Conservation (phyloP, 2,329 filamentous ascomycete genomes). For the Dactylella cylindrospora region DNA sequence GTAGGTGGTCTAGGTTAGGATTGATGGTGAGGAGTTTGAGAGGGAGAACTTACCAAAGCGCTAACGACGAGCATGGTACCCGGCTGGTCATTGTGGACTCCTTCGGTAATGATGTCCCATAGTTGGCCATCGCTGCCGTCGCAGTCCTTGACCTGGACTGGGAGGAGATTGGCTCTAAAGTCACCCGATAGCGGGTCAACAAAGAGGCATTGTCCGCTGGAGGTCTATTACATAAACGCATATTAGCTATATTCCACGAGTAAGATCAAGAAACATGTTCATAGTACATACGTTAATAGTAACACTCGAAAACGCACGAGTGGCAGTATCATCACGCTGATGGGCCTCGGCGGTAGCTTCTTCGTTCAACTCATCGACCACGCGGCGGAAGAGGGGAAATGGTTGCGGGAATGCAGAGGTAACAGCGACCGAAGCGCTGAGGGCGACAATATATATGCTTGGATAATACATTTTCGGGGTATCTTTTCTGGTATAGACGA, state of each 20-base stretch:
- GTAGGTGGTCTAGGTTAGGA: background rate
- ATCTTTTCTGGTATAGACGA: slow-evolving; percentile 9
- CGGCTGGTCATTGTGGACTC: slow-evolving; percentile 58
- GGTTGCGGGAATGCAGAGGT: slow-evolving; percentile 19
- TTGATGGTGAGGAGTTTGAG: background rate
- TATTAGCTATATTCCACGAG: background rate
- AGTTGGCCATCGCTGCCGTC: slow-evolving; percentile 56
- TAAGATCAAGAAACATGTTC: background rate
- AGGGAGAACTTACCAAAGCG: slow-evolving; percentile 53
- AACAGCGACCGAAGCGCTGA: slow-evolving; percentile 17
- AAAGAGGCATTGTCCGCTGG: slow-evolving; percentile 59
- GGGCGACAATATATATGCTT: slow-evolving; percentile 19
- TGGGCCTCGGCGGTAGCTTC: slow-evolving; percentile 58
- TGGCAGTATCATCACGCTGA: slow-evolving; percentile 56
- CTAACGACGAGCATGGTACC: slow-evolving; percentile 60
- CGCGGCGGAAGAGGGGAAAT: slow-evolving; percentile 49
- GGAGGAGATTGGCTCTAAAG: slow-evolving; percentile 60
- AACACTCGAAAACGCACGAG: slow-evolving; percentile 55
- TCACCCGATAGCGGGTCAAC: slow-evolving; percentile 59
- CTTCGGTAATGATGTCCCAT: slow-evolving; percentile 59
- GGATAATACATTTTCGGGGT: slow-evolving; percentile 38
- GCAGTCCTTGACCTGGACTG: slow-evolving; percentile 56
- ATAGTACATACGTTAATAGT: slow-evolving; percentile 53
- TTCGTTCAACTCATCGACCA: slow-evolving; percentile 57
- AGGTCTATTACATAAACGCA: slow-evolving; percentile 50